phyloP scores from a whole-genome alignment of 805 yeast species.

The Teunomyces aglyptinius region DNA sequence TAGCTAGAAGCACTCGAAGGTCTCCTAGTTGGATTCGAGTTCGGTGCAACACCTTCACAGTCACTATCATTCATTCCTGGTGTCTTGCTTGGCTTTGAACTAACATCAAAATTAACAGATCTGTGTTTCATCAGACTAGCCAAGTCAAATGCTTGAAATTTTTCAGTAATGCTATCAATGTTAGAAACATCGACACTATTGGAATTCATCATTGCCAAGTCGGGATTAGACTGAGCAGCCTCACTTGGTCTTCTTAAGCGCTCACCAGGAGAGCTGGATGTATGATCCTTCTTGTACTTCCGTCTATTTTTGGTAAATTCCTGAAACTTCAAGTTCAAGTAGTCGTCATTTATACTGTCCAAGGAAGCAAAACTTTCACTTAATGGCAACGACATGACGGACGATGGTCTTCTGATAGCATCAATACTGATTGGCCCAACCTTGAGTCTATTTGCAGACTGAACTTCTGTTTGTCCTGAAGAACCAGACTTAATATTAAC shows the following conservation, averaged over 20 bases:
- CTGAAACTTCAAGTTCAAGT: conserved; percentile 39
- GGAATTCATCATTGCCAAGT: background rate
- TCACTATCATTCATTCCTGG: conserved; percentile 8
- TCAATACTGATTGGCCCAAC: conserved; percentile 35
- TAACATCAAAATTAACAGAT: conserved; percentile 4
- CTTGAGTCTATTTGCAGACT: conserved; percentile 13
- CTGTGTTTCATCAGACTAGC: conserved; percentile 34
- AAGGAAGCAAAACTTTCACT: conserved; percentile 77
- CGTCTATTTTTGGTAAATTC: conserved; percentile 24
- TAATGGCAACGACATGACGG: conserved; percentile 66
- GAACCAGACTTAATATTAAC: conserved; percentile 4
- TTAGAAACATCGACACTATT: conserved; percentile 1
- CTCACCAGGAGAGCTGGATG: conserved; percentile 4
- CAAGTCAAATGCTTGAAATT: conserved; percentile 37
- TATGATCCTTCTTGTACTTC: conserved; percentile 11
- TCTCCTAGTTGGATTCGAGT: conserved; percentile 5
- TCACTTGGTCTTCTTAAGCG: conserved; percentile 5
- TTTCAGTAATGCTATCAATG: conserved; percentile 24
- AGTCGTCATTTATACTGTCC: conserved; percentile 65
- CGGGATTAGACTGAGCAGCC: conserved; percentile 10
- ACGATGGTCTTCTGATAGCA: conserved; percentile 47
- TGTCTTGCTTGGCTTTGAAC: background rate
- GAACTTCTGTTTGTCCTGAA: conserved; percentile 6
- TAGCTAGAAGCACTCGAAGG: conserved; percentile 12
- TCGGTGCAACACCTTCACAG: conserved; percentile 23